Evolutionary conservation across 306 rosid species (phyloP), one percentile per base, ranked within the genome.

Genomic region (Bauhinia variegata): DNA sequence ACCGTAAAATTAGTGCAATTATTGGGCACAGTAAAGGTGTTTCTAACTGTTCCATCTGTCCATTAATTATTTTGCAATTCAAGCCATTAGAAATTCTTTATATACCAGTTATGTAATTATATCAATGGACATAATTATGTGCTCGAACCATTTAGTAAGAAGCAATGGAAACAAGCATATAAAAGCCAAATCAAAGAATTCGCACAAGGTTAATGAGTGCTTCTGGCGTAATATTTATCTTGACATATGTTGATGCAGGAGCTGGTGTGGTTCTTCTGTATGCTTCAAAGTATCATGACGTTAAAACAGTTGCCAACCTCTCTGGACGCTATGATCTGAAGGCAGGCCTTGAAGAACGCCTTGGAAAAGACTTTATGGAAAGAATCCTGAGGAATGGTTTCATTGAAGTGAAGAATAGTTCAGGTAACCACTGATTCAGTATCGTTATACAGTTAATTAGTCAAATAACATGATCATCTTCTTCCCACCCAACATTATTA

Each of bases 21-120:
- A 44, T 89, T 67, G 97, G 97, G 76, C 96, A 89, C 60, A 89
- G 96, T 69, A 85, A 89, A 92, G 97, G 97, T 82, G 49, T 48
- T 67, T 39, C 71, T 55, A 32, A 68, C 54, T 61, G 28, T 70
- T 75, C 12, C 41, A 5, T 56, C 48, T 49, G 23, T 30, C 16
- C 54, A 9, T n/a, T n/a, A n/a, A n/a, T n/a, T n/a, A n/a, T n/a
- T n/a, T n/a, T n/a, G n/a, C n/a, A n/a, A n/a, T n/a, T n/a, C n/a
- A n/a, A n/a, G n/a, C n/a, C n/a, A n/a, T 23, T 19, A 58, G 50
- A 39, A 58, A 33, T 64, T 57, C 65, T 18, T 17, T 31, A 6
- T 9, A 17, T 36, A 8, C 7, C n/a, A n/a, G n/a, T n/a, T n/a
- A n/a, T n/a, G n/a, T n/a, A n/a, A n/a, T n/a, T n/a, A n/a, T n/a